phyloP scores from a whole-genome alignment of 1,284 basidiomycete species.

The Entoloma clypeatum region DNA sequence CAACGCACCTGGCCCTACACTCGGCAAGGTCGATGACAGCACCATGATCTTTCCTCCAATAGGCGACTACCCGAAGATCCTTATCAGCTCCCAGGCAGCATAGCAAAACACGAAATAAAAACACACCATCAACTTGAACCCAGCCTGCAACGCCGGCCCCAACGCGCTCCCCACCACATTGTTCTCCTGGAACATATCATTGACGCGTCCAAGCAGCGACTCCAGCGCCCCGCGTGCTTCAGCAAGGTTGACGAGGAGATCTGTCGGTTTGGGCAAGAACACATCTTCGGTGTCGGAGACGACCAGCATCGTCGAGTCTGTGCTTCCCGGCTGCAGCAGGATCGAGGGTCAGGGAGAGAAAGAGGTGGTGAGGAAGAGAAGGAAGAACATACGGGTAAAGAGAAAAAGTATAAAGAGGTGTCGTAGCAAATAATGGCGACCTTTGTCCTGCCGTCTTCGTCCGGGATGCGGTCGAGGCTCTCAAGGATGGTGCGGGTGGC shows the following conservation, averaged over 20 bases:
- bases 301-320: slow-evolving; percentile 93
- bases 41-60: slow-evolving; percentile 96
- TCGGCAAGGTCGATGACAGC: slow-evolving; percentile 86
- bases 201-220: slow-evolving; percentile 75
- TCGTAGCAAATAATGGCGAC: slow-evolving; percentile 93
- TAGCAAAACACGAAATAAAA: slow-evolving; percentile 3
- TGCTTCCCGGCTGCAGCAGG: slow-evolving; percentile 60
- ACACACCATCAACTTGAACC: slow-evolving; percentile 88
- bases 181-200: slow-evolving; percentile 97
- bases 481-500: slow-evolving; percentile 95
- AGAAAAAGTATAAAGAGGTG: slow-evolving; percentile 95
- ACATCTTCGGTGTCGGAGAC: slow-evolving; percentile 97
- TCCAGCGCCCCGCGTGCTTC: slow-evolving; percentile 86
- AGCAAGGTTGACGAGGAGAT: slow-evolving; percentile 90
- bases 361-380: no score
- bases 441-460: slow-evolving; percentile 91
- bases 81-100: slow-evolving; percentile 2
- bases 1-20: slow-evolving; percentile 85
- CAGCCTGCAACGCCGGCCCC: slow-evolving; percentile 95
- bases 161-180: slow-evolving; percentile 89
- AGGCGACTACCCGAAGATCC: slow-evolving; percentile 42
- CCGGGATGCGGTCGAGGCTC: slow-evolving; percentile 92
- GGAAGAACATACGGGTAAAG: slow-evolving; percentile 58
- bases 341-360: slow-evolving; percentile 6
- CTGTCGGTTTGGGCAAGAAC: slow-evolving; percentile 95